Evolutionary conservation across 139 green algal species (phyloP).

Genomic region (Tetradesmus lagerheimii): DNA sequence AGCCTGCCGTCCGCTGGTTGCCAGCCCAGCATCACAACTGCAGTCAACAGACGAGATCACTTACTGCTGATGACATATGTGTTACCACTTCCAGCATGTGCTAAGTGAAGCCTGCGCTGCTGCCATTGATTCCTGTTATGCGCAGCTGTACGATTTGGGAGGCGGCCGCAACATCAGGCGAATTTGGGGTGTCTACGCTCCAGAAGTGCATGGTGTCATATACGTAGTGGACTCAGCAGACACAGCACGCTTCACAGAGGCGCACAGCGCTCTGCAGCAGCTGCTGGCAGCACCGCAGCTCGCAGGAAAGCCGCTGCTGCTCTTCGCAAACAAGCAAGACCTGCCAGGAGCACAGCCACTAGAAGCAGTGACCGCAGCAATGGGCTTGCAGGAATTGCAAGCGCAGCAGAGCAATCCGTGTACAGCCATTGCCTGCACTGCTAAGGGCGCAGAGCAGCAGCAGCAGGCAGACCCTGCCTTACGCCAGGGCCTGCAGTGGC

Average conservation of each 20-base stretch:
- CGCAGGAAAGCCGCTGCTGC: conserved; percentile 25
- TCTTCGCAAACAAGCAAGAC: conserved; percentile 5
- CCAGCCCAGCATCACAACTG: too few species aligned
- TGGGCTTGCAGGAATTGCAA: neutral
- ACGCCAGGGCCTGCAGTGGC: conserved; percentile 15
- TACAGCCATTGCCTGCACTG: neutral
- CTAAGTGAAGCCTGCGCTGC: neutral
- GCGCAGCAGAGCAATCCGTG: neutral
- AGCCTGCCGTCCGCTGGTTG: too few species aligned
- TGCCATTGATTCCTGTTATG: neutral
- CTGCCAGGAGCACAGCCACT: neutral
- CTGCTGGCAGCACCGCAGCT: neutral
- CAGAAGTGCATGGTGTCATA: conserved; percentile 34
- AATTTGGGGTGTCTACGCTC: neutral
- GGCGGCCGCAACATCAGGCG: neutral
- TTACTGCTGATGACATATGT: too few species aligned
- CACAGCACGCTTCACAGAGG: neutral
- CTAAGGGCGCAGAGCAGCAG: neutral
- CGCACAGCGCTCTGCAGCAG: neutral
- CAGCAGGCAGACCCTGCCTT: neutral
- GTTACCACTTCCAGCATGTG: neutral
- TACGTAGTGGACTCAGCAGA: conserved; percentile 33
- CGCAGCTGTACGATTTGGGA: neutral
- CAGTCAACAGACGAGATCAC: too few species aligned
- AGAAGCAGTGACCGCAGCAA: neutral